Conservation (phyloP, 164 flowering plant species). For the Euptelea pleiosperma region DNA sequence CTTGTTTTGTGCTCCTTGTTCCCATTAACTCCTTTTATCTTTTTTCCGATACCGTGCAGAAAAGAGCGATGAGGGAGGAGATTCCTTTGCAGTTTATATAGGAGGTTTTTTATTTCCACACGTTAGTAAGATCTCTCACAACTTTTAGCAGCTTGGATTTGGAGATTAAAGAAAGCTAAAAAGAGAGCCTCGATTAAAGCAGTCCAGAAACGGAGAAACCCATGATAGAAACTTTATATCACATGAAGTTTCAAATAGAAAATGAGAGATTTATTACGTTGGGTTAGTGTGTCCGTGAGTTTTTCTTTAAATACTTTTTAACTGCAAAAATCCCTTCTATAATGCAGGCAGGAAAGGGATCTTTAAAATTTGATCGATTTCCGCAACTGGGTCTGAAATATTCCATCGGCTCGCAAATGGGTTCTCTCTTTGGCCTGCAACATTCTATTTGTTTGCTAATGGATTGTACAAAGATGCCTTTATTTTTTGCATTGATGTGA, state of each 20-base stretch:
- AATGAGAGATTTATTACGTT: no score
- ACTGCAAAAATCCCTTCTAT: constrained; percentile 9
- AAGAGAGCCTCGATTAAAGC: constrained; percentile 4
- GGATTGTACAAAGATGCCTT: constrained; percentile 28
- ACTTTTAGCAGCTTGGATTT: constrained; percentile 15
- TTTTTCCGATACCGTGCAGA: constrained; percentile 17
- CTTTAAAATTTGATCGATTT: constrained; percentile 19
- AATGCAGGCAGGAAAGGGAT: constrained; percentile 19
- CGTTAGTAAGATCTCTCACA: constrained; percentile 19
- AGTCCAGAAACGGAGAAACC: background rate
- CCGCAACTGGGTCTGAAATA: constrained; percentile 24
- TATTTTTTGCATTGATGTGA: constrained; percentile 27
- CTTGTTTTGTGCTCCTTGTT: constrained; percentile 23
- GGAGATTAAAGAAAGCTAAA: constrained; percentile 6
- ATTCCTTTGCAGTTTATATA: constrained; percentile 24
- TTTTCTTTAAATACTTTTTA: no score
- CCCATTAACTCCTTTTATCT: constrained; percentile 15
- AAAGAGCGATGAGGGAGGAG: constrained; percentile 17
- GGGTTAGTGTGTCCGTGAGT: no score
- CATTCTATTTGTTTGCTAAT: constrained; percentile 30
- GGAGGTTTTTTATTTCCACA: constrained; percentile 21
- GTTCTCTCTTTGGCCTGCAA: constrained; percentile 16
- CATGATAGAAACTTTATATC: no score
- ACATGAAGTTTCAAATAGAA: no score
- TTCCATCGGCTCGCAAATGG: constrained; percentile 19